Conservation (phyloP, 495 filamentous ascomycete genomes). For the Ramalina peruviana region DNA sequence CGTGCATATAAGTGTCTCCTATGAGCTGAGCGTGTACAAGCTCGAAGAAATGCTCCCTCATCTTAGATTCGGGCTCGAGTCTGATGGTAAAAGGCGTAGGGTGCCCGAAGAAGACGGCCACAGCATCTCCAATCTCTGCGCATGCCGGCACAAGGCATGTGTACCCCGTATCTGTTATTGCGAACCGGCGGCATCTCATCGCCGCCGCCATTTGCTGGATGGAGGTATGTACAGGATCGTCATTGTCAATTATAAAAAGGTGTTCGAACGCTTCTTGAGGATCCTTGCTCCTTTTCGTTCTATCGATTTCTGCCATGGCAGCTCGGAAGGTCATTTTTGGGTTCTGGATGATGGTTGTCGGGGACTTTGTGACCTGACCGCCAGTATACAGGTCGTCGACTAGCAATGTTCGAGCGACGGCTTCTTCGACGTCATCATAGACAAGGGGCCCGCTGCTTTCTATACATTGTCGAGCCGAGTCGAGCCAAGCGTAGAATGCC, state of each 20-base stretch:
- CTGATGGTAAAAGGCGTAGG: conserved; percentile 1
- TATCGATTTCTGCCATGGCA: no score
- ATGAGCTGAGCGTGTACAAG: neutral
- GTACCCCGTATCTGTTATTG: neutral
- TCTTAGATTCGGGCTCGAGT: neutral
- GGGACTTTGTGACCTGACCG: neutral
- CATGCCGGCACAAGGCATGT: neutral
- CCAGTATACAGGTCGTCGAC: neutral
- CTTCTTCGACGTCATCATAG: conserved; percentile 1
- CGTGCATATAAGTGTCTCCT: neutral
- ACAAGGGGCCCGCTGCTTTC: neutral
- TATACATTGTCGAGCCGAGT: neutral
- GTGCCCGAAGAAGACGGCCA: neutral
- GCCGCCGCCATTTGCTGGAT: no score
- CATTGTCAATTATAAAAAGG: no score
- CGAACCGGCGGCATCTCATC: neutral
- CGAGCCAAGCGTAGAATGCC: neutral
- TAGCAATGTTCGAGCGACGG: conserved; percentile 1
- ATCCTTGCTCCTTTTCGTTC: no score
- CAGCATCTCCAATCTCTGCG: neutral
- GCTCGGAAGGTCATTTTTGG: no score
- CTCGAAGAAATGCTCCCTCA: no score
- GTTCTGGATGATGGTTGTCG: no score
- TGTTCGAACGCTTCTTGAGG: no score
- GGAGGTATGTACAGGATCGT: no score